Base-by-base conservation (phyloP, 371 early-diverging fungal genomes). In the Coemansia sp. region DNA sequence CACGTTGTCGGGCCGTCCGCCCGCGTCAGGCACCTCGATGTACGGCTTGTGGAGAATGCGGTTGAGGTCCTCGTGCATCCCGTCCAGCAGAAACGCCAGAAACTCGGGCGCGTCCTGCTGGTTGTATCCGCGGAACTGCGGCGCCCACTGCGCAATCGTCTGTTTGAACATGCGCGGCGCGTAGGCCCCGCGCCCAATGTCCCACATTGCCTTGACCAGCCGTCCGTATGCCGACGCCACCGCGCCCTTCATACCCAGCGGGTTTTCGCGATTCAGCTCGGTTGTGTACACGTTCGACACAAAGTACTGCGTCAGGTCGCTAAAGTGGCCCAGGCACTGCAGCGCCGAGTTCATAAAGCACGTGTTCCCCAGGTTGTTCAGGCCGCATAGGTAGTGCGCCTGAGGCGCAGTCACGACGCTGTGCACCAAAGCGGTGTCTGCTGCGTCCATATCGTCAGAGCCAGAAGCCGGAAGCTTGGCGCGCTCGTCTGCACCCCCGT, bases 61-160 rank as follows among this genome's bases (percentile, higher is more conserved):
- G 60, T 80, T 80, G 64, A 96, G 85, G 65, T 98, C 99, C 67
- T 96, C 96, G 78, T 96, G 96, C 54, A 98, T 74, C 1, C 93
- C 95, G 78, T 98, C 94, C 59, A 98, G 79, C 13, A 98, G 67
- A 63, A 89, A 95, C 36, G 92, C 91, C 45, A 98, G 68, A 68
- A 95, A 96, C 76, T 98, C 98, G 61, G 95, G 93, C 3, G 97
- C 96, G 76, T 98, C 99, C 78, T 98, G 96, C 80, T 98, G 98
- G 59, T 74, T 66, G 63, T 80, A 80, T 5, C 80, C 80, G 50
- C 66, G 70, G 53, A 80, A 80, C 61, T 67, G 74, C n/a, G 68
- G 64, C 35, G 76, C 75, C 70, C 70, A 70, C 54, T 69, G 76
- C 6, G 76, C 76, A 26, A 80, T 59, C 6, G 71, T 72, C 51